Conservation (phyloP, 2,329 filamentous ascomycete species). For the Fusarium sp. region DNA sequence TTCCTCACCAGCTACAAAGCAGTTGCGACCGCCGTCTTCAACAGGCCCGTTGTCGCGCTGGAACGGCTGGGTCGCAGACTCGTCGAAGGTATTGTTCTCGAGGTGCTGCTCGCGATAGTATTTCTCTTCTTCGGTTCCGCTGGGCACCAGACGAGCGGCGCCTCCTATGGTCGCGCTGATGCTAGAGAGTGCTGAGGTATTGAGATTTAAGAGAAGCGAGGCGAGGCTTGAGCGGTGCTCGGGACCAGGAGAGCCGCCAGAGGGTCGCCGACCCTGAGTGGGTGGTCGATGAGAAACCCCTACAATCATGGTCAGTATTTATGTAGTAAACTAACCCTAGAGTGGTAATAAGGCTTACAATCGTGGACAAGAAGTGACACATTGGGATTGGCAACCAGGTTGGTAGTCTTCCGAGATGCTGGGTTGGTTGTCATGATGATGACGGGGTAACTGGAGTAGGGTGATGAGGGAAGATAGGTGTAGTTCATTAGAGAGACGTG, state of each 20-base stretch:
- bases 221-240: slow-evolving; percentile 81
- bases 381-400: slow-evolving; percentile 85
- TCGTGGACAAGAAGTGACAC: slow-evolving; percentile 97
- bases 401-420: slow-evolving; percentile 82
- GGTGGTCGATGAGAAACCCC: slow-evolving; percentile 93
- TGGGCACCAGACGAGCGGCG: slow-evolving; percentile 78
- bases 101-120: slow-evolving; percentile 88
- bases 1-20: slow-evolving; percentile 83
- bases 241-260: slow-evolving; percentile 72
- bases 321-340: not conserved
- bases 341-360: slow-evolving; percentile 61
- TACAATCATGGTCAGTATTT: slow-evolving; percentile 44
- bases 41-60: slow-evolving; percentile 55
- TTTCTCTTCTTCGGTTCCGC: slow-evolving; percentile 82
- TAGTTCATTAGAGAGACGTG: slow-evolving; percentile 99
- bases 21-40: slow-evolving; percentile 69
- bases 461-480: slow-evolving; percentile 89
- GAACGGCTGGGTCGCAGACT: slow-evolving; percentile 57
- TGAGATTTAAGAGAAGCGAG: slow-evolving; percentile 87
- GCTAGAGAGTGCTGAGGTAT: slow-evolving; percentile 86
- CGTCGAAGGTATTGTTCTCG: slow-evolving; percentile 90
- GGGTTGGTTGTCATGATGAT: slow-evolving; percentile 95
- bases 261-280: slow-evolving; percentile 72
- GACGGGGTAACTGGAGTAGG: slow-evolving; percentile 77
- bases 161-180: slow-evolving; percentile 96